Conservation (phyloP, 1,284 basidiomycete species). For the Naganishia liquefaciens region DNA sequence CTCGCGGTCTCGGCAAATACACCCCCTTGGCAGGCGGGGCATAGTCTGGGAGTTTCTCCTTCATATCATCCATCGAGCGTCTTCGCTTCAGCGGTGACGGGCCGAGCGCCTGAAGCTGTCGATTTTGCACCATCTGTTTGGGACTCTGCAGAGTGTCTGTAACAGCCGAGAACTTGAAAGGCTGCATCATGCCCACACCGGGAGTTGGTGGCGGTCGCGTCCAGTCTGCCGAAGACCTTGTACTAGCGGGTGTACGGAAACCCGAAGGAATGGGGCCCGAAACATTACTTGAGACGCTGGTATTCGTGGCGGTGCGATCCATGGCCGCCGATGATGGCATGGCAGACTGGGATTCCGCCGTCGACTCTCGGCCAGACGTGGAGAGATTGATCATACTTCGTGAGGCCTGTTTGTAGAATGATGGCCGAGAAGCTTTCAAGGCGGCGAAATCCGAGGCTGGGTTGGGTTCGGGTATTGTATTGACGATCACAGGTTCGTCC, state of each 20-base stretch:
- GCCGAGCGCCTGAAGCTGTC: slow-evolving; percentile 16
- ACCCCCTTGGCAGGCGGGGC: slow-evolving; percentile 45
- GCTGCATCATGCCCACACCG: slow-evolving; percentile 38
- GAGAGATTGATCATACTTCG: slow-evolving; percentile 34
- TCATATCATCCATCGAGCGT: slow-evolving; percentile 55
- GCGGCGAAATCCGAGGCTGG: not conserved
- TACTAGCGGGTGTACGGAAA: slow-evolving; percentile 2
- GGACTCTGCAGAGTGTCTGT: slow-evolving; percentile 11
- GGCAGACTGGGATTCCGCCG: not conserved
- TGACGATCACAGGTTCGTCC: slow-evolving; percentile 12
- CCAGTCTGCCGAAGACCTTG: slow-evolving; percentile 39
- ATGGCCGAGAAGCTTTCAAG: slow-evolving; percentile 13
- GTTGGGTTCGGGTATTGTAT: slow-evolving; percentile 8
- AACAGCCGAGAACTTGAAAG: slow-evolving; percentile 36
- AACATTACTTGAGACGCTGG: slow-evolving; percentile 3
- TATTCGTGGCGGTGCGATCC: slow-evolving; percentile 19
- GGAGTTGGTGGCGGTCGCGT: slow-evolving; percentile 49
- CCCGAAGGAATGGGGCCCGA: not conserved
- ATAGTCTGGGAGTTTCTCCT: slow-evolving; percentile 53
- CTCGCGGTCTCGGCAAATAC: slow-evolving; percentile 52
- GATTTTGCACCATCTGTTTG: slow-evolving; percentile 24
- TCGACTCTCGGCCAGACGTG: not conserved
- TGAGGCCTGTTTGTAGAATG: slow-evolving; percentile 18
- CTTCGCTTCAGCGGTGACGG: slow-evolving; percentile 46
- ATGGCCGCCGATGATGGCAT: slow-evolving; percentile 10